Conservation (phyloP, 2,329 filamentous ascomycete species). For the Didymellaceae sp. region DNA sequence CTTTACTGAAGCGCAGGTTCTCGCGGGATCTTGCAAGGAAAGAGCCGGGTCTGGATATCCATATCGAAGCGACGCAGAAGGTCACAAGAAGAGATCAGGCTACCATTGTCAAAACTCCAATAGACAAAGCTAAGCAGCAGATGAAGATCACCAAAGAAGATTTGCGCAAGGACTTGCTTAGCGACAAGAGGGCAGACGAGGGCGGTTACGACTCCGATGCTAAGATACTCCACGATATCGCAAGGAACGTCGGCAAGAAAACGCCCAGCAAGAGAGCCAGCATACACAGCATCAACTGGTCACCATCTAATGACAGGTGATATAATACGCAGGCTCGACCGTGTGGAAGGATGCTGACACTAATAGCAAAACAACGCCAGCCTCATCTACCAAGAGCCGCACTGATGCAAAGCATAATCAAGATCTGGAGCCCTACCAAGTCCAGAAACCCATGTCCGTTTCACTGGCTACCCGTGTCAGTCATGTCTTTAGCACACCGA, state of each 20-base stretch:
- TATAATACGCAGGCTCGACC: not conserved
- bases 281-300: slow-evolving; percentile 46
- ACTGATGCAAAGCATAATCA: slow-evolving; percentile 16
- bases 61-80: slow-evolving; percentile 15
- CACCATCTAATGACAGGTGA: slow-evolving; percentile 37
- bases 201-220: slow-evolving; percentile 50
- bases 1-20: slow-evolving; percentile 42
- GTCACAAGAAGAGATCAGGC: slow-evolving; percentile 13
- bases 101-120: slow-evolving; percentile 36
- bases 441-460: slow-evolving; percentile 22
- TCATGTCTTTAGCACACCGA: slow-evolving; percentile 41
- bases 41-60: slow-evolving; percentile 6
- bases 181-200: slow-evolving; percentile 39
- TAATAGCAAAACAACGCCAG: slow-evolving; percentile 35
- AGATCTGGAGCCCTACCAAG: slow-evolving; percentile 32
- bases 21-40: slow-evolving; percentile 36
- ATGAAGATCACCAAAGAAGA: slow-evolving; percentile 41
- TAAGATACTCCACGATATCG: slow-evolving; percentile 42
- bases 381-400: slow-evolving; percentile 29
- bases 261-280: slow-evolving; percentile 42
- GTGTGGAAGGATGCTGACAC: slow-evolving; percentile 16
- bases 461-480: slow-evolving; percentile 27
- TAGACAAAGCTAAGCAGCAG: slow-evolving; percentile 28
- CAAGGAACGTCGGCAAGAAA: slow-evolving; percentile 38
- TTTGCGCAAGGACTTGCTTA: slow-evolving; percentile 42